Conservation (phyloP, 2,329 filamentous ascomycete species). For the Phialophora expanda region DNA sequence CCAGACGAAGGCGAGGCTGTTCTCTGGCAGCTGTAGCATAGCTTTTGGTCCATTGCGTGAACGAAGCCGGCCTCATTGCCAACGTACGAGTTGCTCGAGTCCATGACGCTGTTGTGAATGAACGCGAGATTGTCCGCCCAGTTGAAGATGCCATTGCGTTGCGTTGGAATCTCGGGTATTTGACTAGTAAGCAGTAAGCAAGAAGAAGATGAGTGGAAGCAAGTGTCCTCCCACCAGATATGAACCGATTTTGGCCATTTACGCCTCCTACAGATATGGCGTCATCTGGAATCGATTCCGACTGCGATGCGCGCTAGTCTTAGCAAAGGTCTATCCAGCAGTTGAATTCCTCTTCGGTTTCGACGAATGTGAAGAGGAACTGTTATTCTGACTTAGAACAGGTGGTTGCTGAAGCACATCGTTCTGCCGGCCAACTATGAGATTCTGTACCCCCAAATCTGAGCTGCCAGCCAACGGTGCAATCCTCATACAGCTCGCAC, state of each 20-base stretch:
- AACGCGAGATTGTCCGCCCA: neutral
- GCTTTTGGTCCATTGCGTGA: no score
- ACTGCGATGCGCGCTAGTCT: neutral
- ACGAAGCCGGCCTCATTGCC: no score
- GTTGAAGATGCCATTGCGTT: neutral
- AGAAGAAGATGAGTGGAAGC: neutral
- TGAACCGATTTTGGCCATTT: neutral
- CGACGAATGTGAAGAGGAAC: neutral
- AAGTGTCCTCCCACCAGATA: neutral
- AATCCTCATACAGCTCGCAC: neutral
- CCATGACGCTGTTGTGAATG: neutral
- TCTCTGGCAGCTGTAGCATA: slow-evolving; percentile 12
- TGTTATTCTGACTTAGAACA: neutral
- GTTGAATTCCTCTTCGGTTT: no score
- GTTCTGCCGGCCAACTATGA: neutral
- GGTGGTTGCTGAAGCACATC: neutral
- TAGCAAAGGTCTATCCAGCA: neutral
- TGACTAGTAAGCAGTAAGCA: neutral
- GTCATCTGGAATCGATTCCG: neutral
- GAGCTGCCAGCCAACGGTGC: neutral
- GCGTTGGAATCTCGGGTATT: neutral
- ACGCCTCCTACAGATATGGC: neutral
- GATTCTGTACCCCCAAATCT: neutral
- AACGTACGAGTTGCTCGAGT: no score
- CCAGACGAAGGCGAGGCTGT: slow-evolving; percentile 65